Evolutionary conservation across 2,329 filamentous ascomycete species (phyloP).

Genomic region (Colletotrichum musicola): DNA sequence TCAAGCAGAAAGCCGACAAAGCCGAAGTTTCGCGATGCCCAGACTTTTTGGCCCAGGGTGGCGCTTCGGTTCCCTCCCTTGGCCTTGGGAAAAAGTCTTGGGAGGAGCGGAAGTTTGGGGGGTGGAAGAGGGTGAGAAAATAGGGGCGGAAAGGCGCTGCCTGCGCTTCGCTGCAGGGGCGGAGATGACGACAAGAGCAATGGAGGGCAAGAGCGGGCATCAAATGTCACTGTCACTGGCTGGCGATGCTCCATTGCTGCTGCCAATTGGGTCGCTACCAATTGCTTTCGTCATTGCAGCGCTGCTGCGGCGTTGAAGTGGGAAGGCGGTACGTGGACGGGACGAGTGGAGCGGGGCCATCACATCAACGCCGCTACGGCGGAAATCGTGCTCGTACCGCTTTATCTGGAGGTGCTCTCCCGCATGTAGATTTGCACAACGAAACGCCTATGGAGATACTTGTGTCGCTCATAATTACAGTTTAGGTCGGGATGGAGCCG

Average conservation of each 20-base stretch:
- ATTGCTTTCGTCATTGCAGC: too few species aligned
- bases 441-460: constrained; percentile 23
- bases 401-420: constrained; percentile 5
- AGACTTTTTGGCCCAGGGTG: neutral
- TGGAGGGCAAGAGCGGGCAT: neutral
- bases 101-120: constrained; percentile 37
- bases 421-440: constrained; percentile 25
- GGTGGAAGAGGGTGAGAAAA: constrained; percentile 8
- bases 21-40: constrained; percentile 23
- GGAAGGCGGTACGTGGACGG: too few species aligned
- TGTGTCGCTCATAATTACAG: constrained; percentile 29
- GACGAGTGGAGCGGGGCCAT: too few species aligned
- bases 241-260: too few species aligned
- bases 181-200: constrained; percentile 25
- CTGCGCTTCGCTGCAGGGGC: constrained; percentile 13
- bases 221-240: neutral
- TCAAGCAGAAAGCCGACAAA: constrained; percentile 19
- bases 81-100: constrained; percentile 23
- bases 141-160: neutral
- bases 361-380: too few species aligned
- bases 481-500: neutral
- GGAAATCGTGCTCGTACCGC: neutral
- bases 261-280: too few species aligned
- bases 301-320: too few species aligned
- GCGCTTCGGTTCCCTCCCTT: constrained; percentile 33